Evolutionary conservation across 441 rosid genomes (phyloP), one percentile per base, ranked within the genome.

Genomic region (Populus tomentosa): DNA sequence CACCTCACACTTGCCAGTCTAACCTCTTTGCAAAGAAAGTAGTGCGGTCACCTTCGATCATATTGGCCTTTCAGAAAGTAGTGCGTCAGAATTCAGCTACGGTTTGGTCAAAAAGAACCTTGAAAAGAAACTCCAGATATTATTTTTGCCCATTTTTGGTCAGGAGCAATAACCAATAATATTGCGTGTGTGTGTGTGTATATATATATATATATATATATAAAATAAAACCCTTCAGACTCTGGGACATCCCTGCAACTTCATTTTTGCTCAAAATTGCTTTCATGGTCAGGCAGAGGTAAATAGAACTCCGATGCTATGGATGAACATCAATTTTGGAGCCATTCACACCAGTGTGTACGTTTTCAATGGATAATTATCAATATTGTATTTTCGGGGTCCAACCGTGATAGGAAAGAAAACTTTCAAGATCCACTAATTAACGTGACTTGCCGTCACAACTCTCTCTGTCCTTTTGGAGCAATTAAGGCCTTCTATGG

Each of bases 51-150:
- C 83, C 75, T 32, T 65, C 75, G 79, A 80, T 77, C 79, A 75
- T 70, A 6, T 11, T 50, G 33, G 32, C 85, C 82, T 68, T 77
- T 80, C 77, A 68, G 42, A 64, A 81, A 78, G 80, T 26, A 63
- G 69, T 10, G 77, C 73, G 80, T 73, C 85, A 80, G 84, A 71
- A 67, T 66, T 85, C 79, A 74, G 77, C 78, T 64, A 56, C 69
- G 40, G 73, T 75, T 32, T 75, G 85, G 89, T 85, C 89, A n/a
- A 85, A 85, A 30, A 80, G 84, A 82, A 80, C 23, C 78, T 72
- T 80, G 83, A 77, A 86, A 84, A 81, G 79, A 38, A 77, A 18
- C 68, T 78, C 77, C 53, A 46, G 80, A 81, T 20, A 69, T 64
- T 46, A 36, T 73, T 69, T 73, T 78, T 67, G 70, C 85, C 87